phyloP scores from a whole-genome alignment of 768 basidiomycete species.

The Kwoniella sp. region DNA sequence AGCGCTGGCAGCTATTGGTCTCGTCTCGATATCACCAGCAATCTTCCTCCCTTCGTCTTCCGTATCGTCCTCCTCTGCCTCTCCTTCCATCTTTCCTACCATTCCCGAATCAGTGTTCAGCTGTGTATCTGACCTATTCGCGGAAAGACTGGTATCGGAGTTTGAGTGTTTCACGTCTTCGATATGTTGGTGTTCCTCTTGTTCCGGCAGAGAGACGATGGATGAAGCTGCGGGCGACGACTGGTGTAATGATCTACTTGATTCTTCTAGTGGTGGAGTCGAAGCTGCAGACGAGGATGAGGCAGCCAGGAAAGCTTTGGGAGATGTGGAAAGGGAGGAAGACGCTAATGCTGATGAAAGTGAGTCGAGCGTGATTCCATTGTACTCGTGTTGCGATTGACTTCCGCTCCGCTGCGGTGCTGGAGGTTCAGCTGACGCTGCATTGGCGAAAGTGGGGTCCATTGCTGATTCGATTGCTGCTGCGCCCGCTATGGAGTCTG shows the following conservation, averaged over 20 bases:
- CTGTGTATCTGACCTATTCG: neutral
- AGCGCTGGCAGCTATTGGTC: too few species aligned
- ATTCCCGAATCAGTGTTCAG: neutral
- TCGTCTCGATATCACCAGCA: constrained; percentile 1
- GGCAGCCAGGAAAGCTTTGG: neutral
- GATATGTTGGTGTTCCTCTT: constrained; percentile 3
- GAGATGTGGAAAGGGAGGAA: constrained; percentile 1
- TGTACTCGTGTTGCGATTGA: neutral
- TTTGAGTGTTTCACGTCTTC: constrained; percentile 8
- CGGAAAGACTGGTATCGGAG: constrained; percentile 3
- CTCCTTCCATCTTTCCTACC: neutral
- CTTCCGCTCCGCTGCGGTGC: neutral
- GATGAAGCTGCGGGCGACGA: constrained; percentile 18
- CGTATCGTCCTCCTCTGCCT: constrained; percentile 13
- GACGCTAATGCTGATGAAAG: neutral
- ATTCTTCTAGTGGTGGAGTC: constrained; percentile 11
- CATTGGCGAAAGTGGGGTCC: neutral
- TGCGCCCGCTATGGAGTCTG: neutral
- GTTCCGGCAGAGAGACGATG: constrained; percentile 16
- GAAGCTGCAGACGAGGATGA: constrained; percentile 5
- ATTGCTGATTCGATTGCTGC: neutral
- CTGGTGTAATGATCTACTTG: neutral
- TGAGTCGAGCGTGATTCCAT: neutral
- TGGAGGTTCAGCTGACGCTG: too few species aligned
- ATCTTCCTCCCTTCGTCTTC: constrained; percentile 15